Base-by-base conservation (phyloP, 305 asterid genomes). In the Solanum aculeatissimum region DNA sequence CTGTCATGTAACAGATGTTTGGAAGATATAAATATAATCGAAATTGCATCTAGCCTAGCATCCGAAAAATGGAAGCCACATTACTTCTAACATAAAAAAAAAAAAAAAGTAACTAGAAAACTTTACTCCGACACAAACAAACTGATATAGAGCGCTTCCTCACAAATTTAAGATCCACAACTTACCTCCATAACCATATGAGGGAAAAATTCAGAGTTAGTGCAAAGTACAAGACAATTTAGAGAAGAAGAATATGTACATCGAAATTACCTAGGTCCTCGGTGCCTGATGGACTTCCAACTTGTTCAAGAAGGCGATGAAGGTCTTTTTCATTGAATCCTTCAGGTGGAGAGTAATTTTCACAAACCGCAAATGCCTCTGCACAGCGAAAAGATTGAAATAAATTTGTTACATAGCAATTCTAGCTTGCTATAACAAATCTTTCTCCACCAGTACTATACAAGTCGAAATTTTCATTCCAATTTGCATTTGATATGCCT, bases 341-440 rank as follows among this genome's bases (percentile, higher is more conserved):
- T 84, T 92, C 96, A 1, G 98, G 98, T 66, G 98, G 99, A 1
- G 98, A 92, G 92, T 97, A 95, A 79, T 95, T 93, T 88, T 95
- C 98, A 79, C 98, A 95, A 43, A 97, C 98, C 19, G 94, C 96
- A 89, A 97, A 97, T 86, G 99, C 99, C 95, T 97, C 99, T 97
- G 97, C 65, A 84, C 82, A 32, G 29, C 32, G 10, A 7, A 11
- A 78, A 19, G 32, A 21, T 78, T 18, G 66, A 9, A 19, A 32
- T 78, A 53, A n/a, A 53, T 53, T 78, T 53, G 51, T 32, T 42
- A 54, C 32, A 51, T 53, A 53, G 4, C 66, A 32, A 78, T 19
- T 78, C n/a, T 19, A 77, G 65, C 19, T 29, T 18, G 47, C 66
- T 53, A 51, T 53, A 10, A 29, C 47, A 53, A 29, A 78, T 78